Evolutionary conservation across 176 grass and related monocot genomes (phyloP).

Genomic region (Oryza coarctata): DNA sequence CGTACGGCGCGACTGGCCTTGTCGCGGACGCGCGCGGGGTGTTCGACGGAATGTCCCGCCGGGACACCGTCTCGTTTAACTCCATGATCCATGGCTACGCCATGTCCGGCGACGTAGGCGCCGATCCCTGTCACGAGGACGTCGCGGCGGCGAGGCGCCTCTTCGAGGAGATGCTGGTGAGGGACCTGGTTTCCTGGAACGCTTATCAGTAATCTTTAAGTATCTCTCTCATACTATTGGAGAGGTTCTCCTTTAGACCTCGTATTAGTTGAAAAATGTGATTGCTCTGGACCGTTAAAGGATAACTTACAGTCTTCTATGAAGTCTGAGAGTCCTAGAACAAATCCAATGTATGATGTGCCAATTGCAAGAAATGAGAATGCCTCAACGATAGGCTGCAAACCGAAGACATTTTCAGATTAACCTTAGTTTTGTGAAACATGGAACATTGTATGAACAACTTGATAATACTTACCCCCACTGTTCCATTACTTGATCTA

Average conservation of each 20-base stretch:
- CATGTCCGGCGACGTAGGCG: neutral
- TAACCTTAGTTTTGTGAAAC: neutral
- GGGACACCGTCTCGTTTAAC: neutral
- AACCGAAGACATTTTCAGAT: slow-evolving; percentile 20
- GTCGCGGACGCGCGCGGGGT: neutral
- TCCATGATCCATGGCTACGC: neutral
- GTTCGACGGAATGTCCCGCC: neutral
- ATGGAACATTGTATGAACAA: neutral
- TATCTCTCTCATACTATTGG: neutral
- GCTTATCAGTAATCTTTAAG: too few relatives aligned
- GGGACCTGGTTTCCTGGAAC: slow-evolving; percentile 5
- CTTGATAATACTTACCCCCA: slow-evolving; percentile 65
- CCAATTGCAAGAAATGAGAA: slow-evolving; percentile 98
- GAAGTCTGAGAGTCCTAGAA: slow-evolving; percentile 93
- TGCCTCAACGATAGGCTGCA: slow-evolving; percentile 79
- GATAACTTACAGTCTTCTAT: slow-evolving; percentile 83
- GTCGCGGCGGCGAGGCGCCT: neutral
- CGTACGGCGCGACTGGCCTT: neutral
- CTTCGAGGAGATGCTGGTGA: neutral
- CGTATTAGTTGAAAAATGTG: slow-evolving; percentile 7
- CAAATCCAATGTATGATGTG: slow-evolving; percentile 94
- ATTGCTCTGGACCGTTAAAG: slow-evolving; percentile 2
- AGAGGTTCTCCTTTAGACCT: neutral
- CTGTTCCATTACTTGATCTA: slow-evolving; percentile 67
- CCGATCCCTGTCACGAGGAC: neutral